Percentiles rank a stretch among this genome's conserved stretches.
Evolutionary conservation across 495 filamentous ascomycete genomes (phyloP).

Genomic region (Penicillium turbatum): DNA sequence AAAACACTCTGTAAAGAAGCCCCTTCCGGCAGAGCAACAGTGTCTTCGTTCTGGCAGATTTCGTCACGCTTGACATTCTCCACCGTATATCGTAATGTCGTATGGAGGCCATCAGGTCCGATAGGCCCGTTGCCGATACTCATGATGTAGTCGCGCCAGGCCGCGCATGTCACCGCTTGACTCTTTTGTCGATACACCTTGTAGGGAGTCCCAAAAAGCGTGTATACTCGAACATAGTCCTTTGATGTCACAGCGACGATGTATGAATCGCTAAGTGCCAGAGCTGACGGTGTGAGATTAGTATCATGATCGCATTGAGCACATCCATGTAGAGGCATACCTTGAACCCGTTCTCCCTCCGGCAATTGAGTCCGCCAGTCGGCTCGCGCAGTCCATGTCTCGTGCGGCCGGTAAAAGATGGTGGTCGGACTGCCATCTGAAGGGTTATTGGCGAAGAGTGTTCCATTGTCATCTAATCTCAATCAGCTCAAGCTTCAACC

Average conservation of each 20-base stretch:
- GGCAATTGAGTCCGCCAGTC: constrained; percentile 90
- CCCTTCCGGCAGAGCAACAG: constrained; percentile 73
- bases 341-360: constrained; percentile 68
- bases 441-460: constrained; percentile 80
- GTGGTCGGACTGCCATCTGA: constrained; percentile 64
- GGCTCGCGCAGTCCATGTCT: constrained; percentile 85
- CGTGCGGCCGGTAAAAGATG: constrained; percentile 95
- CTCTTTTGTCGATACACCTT: constrained; percentile 88
- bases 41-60: constrained; percentile 85
- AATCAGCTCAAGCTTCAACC: constrained; percentile 23
- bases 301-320: not conserved
- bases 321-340: constrained; percentile 23
- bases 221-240: constrained; percentile 88
- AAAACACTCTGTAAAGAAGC: constrained; percentile 74
- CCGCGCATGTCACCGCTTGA: constrained; percentile 85
- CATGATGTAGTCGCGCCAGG: constrained; percentile 90
- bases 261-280: constrained; percentile 89
- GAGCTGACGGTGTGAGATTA: constrained; percentile 44
- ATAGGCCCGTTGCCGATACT: constrained; percentile 90
- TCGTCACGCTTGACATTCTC: constrained; percentile 93
- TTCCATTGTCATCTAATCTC: constrained; percentile 66
- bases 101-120: constrained; percentile 65
- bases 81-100: constrained; percentile 75
- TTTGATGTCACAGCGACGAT: constrained; percentile 79
- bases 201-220: constrained; percentile 84